Evolutionary conservation across 2,329 filamentous ascomycete species (phyloP), one percentile per base, ranked within the genome.

Genomic region (Aspergillus udagawae): DNA sequence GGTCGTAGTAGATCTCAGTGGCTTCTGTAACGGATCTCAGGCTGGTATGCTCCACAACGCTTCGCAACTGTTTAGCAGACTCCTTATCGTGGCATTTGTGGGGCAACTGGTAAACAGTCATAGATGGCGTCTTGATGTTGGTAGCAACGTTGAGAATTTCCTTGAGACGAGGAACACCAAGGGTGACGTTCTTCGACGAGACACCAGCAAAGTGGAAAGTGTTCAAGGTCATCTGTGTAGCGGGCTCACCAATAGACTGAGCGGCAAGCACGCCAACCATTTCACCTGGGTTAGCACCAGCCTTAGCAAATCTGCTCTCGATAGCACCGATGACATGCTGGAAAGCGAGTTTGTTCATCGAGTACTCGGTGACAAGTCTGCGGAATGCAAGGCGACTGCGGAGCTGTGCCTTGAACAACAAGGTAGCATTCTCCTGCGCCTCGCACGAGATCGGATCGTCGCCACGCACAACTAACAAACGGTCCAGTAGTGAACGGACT

Each of bases 201-300:
- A 99, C 92, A 96, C 94, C 94, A 75, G 94, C 92, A 75, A 99
- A 99, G 82, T 99, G 94, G 89, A 99, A 99, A 25, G 94, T 99
- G 80, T 99, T 99, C 60, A 99, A 80, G 1, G 94, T 99, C 94
- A 99, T 99, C 81, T 99, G 94, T 1, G 94, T 99, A 23, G 94
- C 95, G 44, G 94, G 94, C 76, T 99, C 94, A 79, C 94, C 94
- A 72, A 99, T 99, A 32, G 94, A 99, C 78, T 99, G 94, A 6
- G 95, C 94, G 62, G 94, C 94, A 69, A 99, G 80, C 23, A 99
- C 94, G 79, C 94, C 94, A 56, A 99, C 94, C 94, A 99, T 99
- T 74, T 99, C 95, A 71, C 95, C 94, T 50, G 94, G 93, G 67
- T 87, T 91, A 60, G 96, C 92, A 66, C 90, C 86, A 49, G 93